Base-by-base conservation (phyloP, 495 filamentous ascomycete genomes). In the Hypoxylon intermedium region DNA sequence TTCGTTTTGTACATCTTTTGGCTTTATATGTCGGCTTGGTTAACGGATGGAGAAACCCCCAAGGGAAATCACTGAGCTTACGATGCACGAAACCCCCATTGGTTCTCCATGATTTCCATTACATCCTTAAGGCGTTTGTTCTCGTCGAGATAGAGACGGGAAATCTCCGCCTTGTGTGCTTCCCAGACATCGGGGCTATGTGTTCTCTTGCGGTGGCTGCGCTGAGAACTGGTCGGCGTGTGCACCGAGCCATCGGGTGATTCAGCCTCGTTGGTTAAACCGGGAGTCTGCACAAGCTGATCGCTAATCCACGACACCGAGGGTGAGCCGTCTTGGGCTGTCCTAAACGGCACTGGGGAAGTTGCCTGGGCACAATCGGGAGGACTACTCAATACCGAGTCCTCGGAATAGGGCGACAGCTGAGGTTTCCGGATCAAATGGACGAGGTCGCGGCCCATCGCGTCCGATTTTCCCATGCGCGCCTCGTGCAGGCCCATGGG, bases 91-190 rank as follows among this genome's bases (percentile, higher is more conserved):
- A 71, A 71, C 6, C 62, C 65, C 51, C 52, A 62, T 37, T 61
- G 45, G 73, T 97, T 92, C 68, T 98, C 94, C 93, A 98, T 97
- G 71, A 98, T 98, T 74, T 97, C 95, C 95, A 98, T 98, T 70
- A 98, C 68, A 57, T 71, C 68, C 62, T 71, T 71, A 15, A 71
- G 58, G 11, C 68, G 68, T 50, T 65, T 56, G 41, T 71, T 71
- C 49, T 71, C 68, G 9, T 71, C 62, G 1, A 71, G 38, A 41
- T 71, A 71, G 13, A 71, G 61, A 19, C 65, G 68, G 4, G 55
- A 54, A 18, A 71, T 71, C n/a, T 64, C 65, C 12, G 51, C 58
- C 48, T 71, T 71, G 18, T 68, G 60, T 16, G 62, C 49, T 44
- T 71, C 68, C 68, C 68, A 71, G 5, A 65, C 62, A 30, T 71